Conservation (phyloP, 805 yeast species). For the Candida argentea region DNA sequence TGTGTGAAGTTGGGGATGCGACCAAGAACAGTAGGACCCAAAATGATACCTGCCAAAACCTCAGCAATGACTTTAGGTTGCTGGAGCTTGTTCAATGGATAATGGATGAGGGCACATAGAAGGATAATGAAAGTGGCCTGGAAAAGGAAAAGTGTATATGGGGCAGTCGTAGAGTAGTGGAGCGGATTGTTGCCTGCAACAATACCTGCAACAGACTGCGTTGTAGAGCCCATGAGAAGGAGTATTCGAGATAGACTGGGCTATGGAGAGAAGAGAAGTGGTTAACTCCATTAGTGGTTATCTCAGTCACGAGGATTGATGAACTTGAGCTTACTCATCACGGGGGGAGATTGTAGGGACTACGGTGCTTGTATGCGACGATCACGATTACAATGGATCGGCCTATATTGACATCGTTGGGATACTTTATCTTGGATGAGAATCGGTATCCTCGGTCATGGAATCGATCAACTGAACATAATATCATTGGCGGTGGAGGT, state of each 20-base stretch:
- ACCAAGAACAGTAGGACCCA: conserved; percentile 73
- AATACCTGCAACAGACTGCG: conserved; percentile 46
- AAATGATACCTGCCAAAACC: conserved; percentile 62
- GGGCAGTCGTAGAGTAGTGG: conserved; percentile 44
- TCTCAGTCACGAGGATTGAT: too few relatives aligned
- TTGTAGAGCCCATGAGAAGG: too few relatives aligned
- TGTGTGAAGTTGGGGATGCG: conserved; percentile 56
- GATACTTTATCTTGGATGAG: conserved; percentile 87
- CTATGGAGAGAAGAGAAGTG: too few relatives aligned
- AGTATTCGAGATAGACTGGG: too few relatives aligned
- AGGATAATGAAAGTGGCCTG: conserved; percentile 55
- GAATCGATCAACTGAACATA: conserved; percentile 21
- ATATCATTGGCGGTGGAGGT: conserved; percentile 87
- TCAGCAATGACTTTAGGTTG: conserved; percentile 82
- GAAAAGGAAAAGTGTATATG: conserved; percentile 60
- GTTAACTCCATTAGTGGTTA: too few relatives aligned
- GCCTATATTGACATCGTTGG: conserved; percentile 48
- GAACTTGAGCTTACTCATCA: too few relatives aligned
- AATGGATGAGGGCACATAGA: conserved; percentile 49
- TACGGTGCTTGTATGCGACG: too few relatives aligned
- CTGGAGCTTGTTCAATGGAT: conserved; percentile 48
- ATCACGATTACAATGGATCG: too few relatives aligned
- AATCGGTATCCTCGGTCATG: conserved; percentile 44
- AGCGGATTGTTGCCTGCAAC: conserved; percentile 67
- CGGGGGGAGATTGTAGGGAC: too few relatives aligned